Evolutionary conservation across 257 asterid genomes (phyloP).

Genomic region (Fraxinus anomala): DNA sequence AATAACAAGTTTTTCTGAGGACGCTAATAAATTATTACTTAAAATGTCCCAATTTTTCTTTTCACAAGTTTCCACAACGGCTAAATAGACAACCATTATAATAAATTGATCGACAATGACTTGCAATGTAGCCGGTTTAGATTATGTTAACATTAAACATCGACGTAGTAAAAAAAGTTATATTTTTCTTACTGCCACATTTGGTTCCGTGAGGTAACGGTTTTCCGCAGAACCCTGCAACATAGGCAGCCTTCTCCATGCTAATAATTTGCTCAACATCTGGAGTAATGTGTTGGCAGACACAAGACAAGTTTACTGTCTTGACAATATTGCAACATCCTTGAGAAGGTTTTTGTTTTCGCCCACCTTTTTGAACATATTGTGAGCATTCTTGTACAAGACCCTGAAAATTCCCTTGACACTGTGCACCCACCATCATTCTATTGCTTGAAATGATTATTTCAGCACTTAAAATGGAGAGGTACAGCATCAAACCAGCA

Average conservation of each 20-base stretch:
- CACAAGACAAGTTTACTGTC: constrained; percentile 49
- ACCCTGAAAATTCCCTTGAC: constrained; percentile 59
- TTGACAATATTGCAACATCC: constrained; percentile 51
- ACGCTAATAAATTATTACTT: no score
- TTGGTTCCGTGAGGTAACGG: constrained; percentile 54
- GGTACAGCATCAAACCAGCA: not conserved
- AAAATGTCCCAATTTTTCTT: no score
- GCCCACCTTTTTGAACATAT: constrained; percentile 55
- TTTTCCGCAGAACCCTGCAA: constrained; percentile 52
- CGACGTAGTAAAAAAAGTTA: not conserved
- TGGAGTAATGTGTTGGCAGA: constrained; percentile 43
- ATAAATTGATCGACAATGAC: not conserved
- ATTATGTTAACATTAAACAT: no score
- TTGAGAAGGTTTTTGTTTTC: constrained; percentile 41
- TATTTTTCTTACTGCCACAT: constrained; percentile 54
- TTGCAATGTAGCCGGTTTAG: no score
- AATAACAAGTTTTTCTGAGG: no score
- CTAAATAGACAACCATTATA: no score
- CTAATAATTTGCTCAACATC: constrained; percentile 53
- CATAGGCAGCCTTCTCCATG: constrained; percentile 59
- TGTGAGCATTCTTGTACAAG: constrained; percentile 51
- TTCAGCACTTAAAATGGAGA: constrained; percentile 27
- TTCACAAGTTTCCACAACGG: no score
- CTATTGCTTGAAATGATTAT: constrained; percentile 15
- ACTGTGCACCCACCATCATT: constrained; percentile 44